Percentiles rank a stretch among this genome's conserved stretches.
These are phyloP conservation scores for Edaphochlamys debaryana DNA, from an alignment of 139 green algal genomes.

Conservation along the genomic window DNA sequence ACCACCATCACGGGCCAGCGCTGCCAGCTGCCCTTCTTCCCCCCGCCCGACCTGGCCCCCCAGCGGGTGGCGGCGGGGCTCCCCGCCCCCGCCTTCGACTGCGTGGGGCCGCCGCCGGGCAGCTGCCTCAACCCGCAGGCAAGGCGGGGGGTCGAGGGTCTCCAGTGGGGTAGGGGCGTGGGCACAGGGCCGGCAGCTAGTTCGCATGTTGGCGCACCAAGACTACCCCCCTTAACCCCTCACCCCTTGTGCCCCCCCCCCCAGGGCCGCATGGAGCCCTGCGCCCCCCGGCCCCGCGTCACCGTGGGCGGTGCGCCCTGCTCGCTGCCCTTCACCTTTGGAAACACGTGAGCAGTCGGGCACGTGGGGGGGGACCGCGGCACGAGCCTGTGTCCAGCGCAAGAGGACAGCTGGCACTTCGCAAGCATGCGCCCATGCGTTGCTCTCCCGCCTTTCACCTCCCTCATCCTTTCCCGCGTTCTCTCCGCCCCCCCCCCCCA, in stretches of 20 bases:
- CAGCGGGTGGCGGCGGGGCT: too few relatives aligned
- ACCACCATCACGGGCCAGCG: slow-evolving; percentile 30
- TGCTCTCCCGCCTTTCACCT: too few relatives aligned
- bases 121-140: slow-evolving; percentile 30
- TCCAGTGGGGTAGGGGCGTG: too few relatives aligned
- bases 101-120: slow-evolving; percentile 6
- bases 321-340: slow-evolving; percentile 27
- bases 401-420: neutral
- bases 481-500: neutral
- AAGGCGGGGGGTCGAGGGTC: too few relatives aligned
- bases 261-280: slow-evolving; percentile 26
- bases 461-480: neutral
- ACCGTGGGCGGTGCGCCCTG: neutral
- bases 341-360: slow-evolving; percentile 1
- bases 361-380: neutral
- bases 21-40: slow-evolving; percentile 37
- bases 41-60: neutral
- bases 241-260: too few relatives aligned
- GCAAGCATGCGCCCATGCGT: too few relatives aligned
- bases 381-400: too few relatives aligned
- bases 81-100: slow-evolving; percentile 20
- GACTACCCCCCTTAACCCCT: too few relatives aligned
- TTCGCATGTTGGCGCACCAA: too few relatives aligned
- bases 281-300: neutral
- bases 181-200: too few relatives aligned